phyloP scores from a whole-genome alignment of 1,284 basidiomycete genomes.

The Prillingera fragicola region DNA sequence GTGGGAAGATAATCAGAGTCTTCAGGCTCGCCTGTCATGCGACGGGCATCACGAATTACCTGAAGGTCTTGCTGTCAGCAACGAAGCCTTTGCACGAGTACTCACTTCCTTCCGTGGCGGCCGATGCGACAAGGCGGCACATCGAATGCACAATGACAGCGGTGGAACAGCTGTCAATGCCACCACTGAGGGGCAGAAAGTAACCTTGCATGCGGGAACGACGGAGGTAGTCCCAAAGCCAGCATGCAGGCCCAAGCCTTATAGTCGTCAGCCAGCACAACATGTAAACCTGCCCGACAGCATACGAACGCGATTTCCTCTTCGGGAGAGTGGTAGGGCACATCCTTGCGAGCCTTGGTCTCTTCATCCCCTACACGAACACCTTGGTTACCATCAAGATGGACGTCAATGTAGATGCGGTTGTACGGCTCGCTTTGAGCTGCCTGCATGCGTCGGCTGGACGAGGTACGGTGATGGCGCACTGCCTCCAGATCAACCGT shows the following conservation, averaged over 20 bases:
- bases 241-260: constrained; percentile 93
- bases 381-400: constrained; percentile 55
- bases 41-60: constrained; percentile 83
- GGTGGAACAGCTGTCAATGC: constrained; percentile 95
- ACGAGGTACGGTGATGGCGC: constrained; percentile 72
- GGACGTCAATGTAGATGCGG: constrained; percentile 69
- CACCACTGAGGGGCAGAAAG: constrained; percentile 94
- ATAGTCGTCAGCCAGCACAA: neutral
- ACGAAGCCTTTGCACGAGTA: constrained; percentile 3
- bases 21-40: constrained; percentile 77
- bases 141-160: constrained; percentile 93
- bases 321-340: constrained; percentile 79
- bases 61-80: constrained; percentile 58
- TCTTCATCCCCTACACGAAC: constrained; percentile 65
- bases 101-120: constrained; percentile 64
- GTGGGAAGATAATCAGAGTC: constrained; percentile 74
- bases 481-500: constrained; percentile 95
- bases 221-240: constrained; percentile 98
- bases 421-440: constrained; percentile 67
- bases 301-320: constrained; percentile 92
- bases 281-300: neutral
- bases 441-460: constrained; percentile 84
- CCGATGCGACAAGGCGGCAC: constrained; percentile 82
- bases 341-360: constrained; percentile 53
- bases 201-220: constrained; percentile 91